These are phyloP conservation scores for Lolium multiflorum DNA, from an alignment of 176 grass and related monocot species.

Conservation along the genomic window DNA sequence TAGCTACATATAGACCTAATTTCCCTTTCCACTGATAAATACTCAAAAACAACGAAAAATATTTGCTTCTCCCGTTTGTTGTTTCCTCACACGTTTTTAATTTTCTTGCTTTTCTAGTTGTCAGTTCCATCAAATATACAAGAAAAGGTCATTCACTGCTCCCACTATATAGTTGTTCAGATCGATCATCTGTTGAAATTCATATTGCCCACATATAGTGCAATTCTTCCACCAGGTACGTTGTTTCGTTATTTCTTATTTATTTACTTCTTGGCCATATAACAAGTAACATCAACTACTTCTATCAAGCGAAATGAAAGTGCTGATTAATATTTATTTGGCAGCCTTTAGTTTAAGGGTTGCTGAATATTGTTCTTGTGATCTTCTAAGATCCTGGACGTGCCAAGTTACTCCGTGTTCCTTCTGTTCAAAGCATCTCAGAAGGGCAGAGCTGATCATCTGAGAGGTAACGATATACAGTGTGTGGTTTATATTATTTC, in stretches of 20 bases:
- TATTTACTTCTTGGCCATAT: neutral
- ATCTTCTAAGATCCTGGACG: neutral
- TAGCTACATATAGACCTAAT: neutral
- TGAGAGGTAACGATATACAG: slow-evolving; percentile 14
- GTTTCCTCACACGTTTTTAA: neutral
- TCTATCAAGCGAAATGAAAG: neutral
- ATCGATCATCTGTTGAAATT: neutral
- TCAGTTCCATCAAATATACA: neutral
- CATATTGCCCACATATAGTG: neutral
- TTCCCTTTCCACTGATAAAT: neutral
- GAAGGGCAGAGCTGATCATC: neutral
- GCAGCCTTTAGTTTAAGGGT: neutral
- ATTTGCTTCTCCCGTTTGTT: neutral
- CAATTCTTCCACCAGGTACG: neutral
- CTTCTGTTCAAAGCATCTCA: neutral
- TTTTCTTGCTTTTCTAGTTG: neutral
- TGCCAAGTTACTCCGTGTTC: neutral
- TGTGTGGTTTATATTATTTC: neutral
- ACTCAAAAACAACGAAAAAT: neutral
- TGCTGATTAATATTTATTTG: neutral
- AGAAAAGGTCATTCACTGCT: neutral
- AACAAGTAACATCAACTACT: neutral
- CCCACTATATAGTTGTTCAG: neutral
- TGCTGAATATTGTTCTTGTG: neutral
- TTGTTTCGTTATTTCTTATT: neutral